phyloP scores from a whole-genome alignment of 768 basidiomycete genomes.

The Calocera viscosa region DNA sequence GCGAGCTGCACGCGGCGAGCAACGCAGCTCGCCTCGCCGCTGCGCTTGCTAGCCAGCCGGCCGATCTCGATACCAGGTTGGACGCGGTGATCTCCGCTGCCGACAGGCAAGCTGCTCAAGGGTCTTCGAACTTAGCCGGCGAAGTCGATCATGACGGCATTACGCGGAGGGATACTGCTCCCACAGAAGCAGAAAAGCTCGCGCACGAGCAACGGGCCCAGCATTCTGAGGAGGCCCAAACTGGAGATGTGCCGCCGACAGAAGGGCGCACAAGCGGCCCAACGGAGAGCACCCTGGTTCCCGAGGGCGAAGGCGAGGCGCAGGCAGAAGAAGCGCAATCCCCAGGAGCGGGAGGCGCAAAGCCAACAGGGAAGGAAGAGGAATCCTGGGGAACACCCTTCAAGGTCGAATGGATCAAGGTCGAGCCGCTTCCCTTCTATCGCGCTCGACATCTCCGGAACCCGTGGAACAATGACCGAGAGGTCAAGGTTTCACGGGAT shows the following conservation, averaged over 20 bases:
- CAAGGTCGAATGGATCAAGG: slow-evolving; percentile 70
- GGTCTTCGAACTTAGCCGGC: not conserved
- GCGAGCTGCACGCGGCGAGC: not conserved
- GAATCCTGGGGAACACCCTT: slow-evolving; percentile 66
- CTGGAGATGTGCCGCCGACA: not conserved
- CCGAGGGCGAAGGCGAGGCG: not conserved
- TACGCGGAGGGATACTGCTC: slow-evolving; percentile 24
- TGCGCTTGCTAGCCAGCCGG: not conserved
- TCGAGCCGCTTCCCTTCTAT: slow-evolving; percentile 56
- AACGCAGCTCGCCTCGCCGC: not conserved
- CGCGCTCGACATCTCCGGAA: slow-evolving; percentile 72
- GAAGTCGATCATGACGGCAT: slow-evolving; percentile 21
- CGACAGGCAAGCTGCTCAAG: not conserved
- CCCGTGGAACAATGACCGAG: slow-evolving; percentile 75
- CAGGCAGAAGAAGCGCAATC: not conserved
- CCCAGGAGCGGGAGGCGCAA: not conserved
- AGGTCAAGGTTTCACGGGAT: slow-evolving; percentile 57
- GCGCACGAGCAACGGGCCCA: not conserved
- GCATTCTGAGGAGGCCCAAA: not conserved
- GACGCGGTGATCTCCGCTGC: not conserved
- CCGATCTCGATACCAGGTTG: not conserved
- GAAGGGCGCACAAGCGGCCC: not conserved
- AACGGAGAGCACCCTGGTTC: not conserved
- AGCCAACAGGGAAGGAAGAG: slow-evolving; percentile 18
- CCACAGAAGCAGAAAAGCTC: not conserved